Conservation (phyloP, 1,139 yeast species). For the Candida sanyaensis region DNA sequence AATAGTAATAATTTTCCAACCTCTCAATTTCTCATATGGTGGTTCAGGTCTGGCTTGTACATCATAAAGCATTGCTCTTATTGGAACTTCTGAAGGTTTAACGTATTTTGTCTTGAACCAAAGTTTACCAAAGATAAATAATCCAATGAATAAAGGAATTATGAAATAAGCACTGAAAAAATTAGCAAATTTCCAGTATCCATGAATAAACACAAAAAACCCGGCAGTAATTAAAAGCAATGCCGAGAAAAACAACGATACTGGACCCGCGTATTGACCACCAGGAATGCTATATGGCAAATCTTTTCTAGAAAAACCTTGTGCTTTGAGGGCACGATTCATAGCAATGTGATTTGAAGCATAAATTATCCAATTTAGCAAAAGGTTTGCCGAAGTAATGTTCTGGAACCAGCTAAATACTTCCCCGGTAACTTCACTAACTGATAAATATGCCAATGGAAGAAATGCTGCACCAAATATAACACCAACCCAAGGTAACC, state of each 20-base stretch:
- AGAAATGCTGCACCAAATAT: slow-evolving; percentile 23
- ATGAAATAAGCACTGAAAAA: slow-evolving; percentile 42
- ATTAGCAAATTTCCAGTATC: slow-evolving; percentile 30
- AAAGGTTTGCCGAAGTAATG: slow-evolving; percentile 24
- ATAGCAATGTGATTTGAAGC: slow-evolving; percentile 32
- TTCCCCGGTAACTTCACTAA: slow-evolving; percentile 20
- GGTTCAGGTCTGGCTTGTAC: slow-evolving; percentile 41
- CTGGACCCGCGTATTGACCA: slow-evolving; percentile 32
- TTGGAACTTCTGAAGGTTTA: slow-evolving; percentile 33
- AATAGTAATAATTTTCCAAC: slow-evolving; percentile 27
- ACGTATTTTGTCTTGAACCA: slow-evolving; percentile 25
- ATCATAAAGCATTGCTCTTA: slow-evolving; percentile 33
- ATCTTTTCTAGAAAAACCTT: slow-evolving; percentile 34
- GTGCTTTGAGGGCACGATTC: slow-evolving; percentile 37
- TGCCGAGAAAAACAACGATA: slow-evolving; percentile 33
- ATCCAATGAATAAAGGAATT: slow-evolving; percentile 30
- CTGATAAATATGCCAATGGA: slow-evolving; percentile 31
- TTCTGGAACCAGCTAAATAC: slow-evolving; percentile 32
- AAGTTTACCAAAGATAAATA: slow-evolving; percentile 31
- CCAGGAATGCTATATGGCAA: slow-evolving; percentile 34
- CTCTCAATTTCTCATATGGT: slow-evolving; percentile 23
- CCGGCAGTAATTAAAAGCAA: slow-evolving; percentile 43
- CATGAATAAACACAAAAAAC: slow-evolving; percentile 36
- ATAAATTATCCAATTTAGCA: slow-evolving; percentile 29
- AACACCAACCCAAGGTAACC: slow-evolving; percentile 27